A percentile compares a stretch with the other conserved stretches of the same genome.
Conservation (phyloP, 495 filamentous ascomycete genomes). For the Hypomontagnella monticulosa region DNA sequence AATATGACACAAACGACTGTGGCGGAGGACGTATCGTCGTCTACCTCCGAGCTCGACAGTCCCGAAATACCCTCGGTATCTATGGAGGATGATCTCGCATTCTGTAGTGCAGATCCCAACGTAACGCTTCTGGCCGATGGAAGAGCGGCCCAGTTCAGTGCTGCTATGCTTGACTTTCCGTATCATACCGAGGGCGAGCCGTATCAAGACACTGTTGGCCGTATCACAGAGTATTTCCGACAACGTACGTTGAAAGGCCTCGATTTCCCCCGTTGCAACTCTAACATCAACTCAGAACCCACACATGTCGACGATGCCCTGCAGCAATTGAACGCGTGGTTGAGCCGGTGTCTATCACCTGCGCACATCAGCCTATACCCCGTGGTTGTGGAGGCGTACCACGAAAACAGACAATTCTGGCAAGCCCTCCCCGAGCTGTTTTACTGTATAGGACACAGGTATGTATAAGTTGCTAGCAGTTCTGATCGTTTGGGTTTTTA, state of each 20-base stretch:
- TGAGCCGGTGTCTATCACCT: constrained; percentile 52
- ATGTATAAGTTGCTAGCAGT: constrained; percentile 7
- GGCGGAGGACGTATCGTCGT: constrained; percentile 48
- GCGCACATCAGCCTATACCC: constrained; percentile 33
- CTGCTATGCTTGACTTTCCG: constrained; percentile 51
- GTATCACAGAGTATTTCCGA: constrained; percentile 50
- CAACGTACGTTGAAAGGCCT: constrained; percentile 45
- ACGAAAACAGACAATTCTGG: constrained; percentile 49
- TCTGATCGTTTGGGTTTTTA: constrained; percentile 1
- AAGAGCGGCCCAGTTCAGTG: constrained; percentile 30
- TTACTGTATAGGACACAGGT: constrained; percentile 36
- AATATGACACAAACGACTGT: constrained; percentile 45
- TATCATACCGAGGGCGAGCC: constrained; percentile 52
- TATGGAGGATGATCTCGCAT: constrained; percentile 48
- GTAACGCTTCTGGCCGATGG: constrained; percentile 38
- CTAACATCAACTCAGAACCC: constrained; percentile 43
- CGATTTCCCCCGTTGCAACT: constrained; percentile 17
- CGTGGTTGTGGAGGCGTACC: constrained; percentile 49
- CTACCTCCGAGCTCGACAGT: constrained; percentile 51
- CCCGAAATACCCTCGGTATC: constrained; percentile 48
- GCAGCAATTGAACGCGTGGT: constrained; percentile 53
- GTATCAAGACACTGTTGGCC: constrained; percentile 48
- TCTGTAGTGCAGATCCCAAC: constrained; percentile 32
- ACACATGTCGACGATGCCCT: constrained; percentile 52
- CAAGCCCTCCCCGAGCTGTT: constrained; percentile 41